These are phyloP conservation scores for Neurospora intermedia DNA, from an alignment of 495 filamentous ascomycete genomes.

Conservation along the genomic window DNA sequence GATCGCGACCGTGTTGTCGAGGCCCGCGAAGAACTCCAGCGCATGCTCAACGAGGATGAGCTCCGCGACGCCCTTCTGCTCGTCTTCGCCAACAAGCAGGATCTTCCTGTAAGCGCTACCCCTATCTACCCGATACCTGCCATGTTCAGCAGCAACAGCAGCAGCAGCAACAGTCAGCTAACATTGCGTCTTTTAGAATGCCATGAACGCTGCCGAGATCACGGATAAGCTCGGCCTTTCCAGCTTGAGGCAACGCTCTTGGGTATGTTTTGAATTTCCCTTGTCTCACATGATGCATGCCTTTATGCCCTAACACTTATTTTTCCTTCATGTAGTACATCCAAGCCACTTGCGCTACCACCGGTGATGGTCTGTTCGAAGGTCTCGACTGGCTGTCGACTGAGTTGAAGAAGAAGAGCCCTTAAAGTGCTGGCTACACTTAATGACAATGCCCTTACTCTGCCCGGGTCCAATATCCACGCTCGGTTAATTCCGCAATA, in stretches of 20 bases:
- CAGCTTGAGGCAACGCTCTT: slow-evolving; percentile 92
- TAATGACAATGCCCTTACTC: slow-evolving; percentile 15
- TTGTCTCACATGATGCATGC: slow-evolving; percentile 1
- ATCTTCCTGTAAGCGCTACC: slow-evolving; percentile 77
- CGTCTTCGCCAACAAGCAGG: slow-evolving; percentile 99
- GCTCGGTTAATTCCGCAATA: slow-evolving; percentile 37
- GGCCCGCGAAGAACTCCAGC: slow-evolving; percentile 97
- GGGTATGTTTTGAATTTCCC: slow-evolving; percentile 56
- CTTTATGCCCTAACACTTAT: slow-evolving; percentile 2
- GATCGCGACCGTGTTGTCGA: slow-evolving; percentile 99
- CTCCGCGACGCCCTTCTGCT: slow-evolving; percentile 92
- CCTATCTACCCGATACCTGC: neutral
- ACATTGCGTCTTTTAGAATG: slow-evolving; percentile 53
- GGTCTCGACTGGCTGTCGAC: slow-evolving; percentile 98
- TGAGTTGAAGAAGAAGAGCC: slow-evolving; percentile 83
- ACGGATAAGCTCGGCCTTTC: slow-evolving; percentile 99
- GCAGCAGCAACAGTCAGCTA: slow-evolving; percentile 13
- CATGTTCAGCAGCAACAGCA: slow-evolving; percentile 5
- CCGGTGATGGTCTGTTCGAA: slow-evolving; percentile 98
- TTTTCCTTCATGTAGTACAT: slow-evolving; percentile 63
- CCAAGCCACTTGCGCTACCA: slow-evolving; percentile 98
- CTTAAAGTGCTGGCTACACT: slow-evolving; percentile 42
- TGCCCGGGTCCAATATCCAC: slow-evolving; percentile 22
- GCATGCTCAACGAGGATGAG: slow-evolving; percentile 99
- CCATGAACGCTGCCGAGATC: slow-evolving; percentile 98